Base-by-base conservation (phyloP, 306 rosid species). In the Myrica gale region DNA sequence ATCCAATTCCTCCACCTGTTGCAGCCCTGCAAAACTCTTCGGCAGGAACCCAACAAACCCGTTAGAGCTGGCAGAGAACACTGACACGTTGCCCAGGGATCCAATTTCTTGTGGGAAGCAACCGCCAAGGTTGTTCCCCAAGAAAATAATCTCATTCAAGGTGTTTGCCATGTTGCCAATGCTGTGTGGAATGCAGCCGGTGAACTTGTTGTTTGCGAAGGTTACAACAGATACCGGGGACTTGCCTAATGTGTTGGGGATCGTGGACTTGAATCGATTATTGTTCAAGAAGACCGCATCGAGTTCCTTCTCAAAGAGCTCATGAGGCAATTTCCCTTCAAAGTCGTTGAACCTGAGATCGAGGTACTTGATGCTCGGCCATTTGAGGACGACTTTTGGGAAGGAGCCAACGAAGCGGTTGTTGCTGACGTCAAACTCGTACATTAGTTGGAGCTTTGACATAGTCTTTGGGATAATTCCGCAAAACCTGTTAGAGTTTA, bases 101-200 rank as follows among this genome's bases (percentile, higher is more conserved):
- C 92, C 91, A 76, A 93, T 47, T 81, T 91, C 97, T n/a, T 23
- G 66, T 5, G 96, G 97, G 23, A 90, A 63, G 68, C 97, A 93
- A 19, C 98, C 98, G 5, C 77, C 26, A 1, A 93, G 79, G 1
- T 5, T 57, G 67, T 91, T 93, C 5, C 89, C 85, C 58, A 78
- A 1, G 73, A 93, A 86, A 0, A 93, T 1, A 9, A 91, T 17
- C 81, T 91, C 92, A 50, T 91, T 85, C 89, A 91, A 54, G 7
- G 47, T 53, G 69, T 87, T 82, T 37, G 1, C 42, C 93, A 91
- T 88, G 51, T 85, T 70, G 19, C 89, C 92, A 10, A 93, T 75
- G 23, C 85, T 62, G 2, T 53, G 80, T 3, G 97, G 96, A 74
- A 93, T 86, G 57, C 98, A 93, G 2, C 97, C 94, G 13, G 57